Base-by-base conservation (phyloP, 192 early-diverging fungal species). In the Coemansia sp. region DNA sequence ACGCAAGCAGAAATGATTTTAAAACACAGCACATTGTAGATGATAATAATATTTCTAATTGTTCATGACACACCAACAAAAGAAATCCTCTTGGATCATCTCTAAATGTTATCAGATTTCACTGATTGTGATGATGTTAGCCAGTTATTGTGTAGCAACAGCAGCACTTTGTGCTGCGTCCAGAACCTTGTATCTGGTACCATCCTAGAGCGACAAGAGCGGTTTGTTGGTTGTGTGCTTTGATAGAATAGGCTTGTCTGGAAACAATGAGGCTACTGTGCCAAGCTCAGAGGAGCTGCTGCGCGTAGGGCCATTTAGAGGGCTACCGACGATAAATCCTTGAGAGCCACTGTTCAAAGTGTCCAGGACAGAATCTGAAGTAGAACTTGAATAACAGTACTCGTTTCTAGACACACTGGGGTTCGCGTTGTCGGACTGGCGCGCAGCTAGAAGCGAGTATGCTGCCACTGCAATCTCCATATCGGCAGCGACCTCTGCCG, bases 401-500 rank as follows among this genome's bases (percentile, higher is more conserved):
- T 24, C 15, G 65, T 41, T 35, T 26, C 41, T 11, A 15, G 33
- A 21, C 33, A 59, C 26, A 23, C 23, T 34, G 4, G 36, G 38
- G 44, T 15, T 35, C 24, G 21, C 24, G 23, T 60, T 59, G 35
- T 36, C 35, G n/a, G 33, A 51, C 36, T 39, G 24, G 30, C 74
- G 71, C 8, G 24, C 52, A 2, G 63, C 56, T 5, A 65, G 55
- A n/a, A 78, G 36, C 7, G 71, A 62, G 20, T 63, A 36, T 36
- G 76, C 64, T 21, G 55, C 36, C n/a, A 69, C 67, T 46, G 76
- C 68, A 21, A 76, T 45, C 60, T 81, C 70, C 33, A 66, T 43
- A 36, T 75, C 67, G 26, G 67, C 78, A 39, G 64, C 68, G 23
- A 35, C 56, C 63, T 72, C 78, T 49, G 73, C 70, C 23, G 78